Evolutionary conservation across 2,329 filamentous ascomycete genomes (phyloP), one percentile per base, ranked within the genome.

Genomic region (Fusarium goolgardi): DNA sequence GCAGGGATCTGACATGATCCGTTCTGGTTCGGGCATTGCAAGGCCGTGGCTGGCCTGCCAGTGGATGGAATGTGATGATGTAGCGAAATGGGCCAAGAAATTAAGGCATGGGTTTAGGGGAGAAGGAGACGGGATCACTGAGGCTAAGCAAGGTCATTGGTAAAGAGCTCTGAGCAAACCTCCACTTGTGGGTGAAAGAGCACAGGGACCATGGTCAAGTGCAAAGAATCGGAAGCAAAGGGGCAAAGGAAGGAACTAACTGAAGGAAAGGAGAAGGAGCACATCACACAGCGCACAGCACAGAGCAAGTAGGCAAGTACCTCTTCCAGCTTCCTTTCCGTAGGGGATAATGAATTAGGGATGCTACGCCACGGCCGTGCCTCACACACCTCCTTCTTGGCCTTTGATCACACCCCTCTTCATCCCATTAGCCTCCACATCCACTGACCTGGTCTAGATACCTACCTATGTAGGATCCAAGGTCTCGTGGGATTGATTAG

Each of bases 1-100:
- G 32, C 58, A 64, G 49, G 67, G 66, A 50, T 67, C 21, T 47
- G 44, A 68, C 54, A 51, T 51, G 63, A 25, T 47, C 63, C 63
- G 59, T 68, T 61, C 63, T 62, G 45, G 44, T 67, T 69, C 43
- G 67, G 67, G 66, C 56, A 54, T 54, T 59, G 46, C 31, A 61
- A 57, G 56, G 51, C 63, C 63, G 44, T 54, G 63, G 50, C 55
- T 59, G 50, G 50, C 66, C 66, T 50, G 67, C 59, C 67, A 57
- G 59, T 65, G 53, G 55, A 54, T 70, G 67, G 67, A 70, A 70
- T 70, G 67, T 58, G 47, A 68, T 70, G 67, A 70, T 70, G 67
- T 63, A 69, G 61, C 56, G 66, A 70, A 50, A 60, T 65, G 32
- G 64, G 59, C 64, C 64, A 65, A 65, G 64, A 32, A 65, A 37